Evolutionary conservation across 768 basidiomycete species (phyloP), one percentile per base, ranked within the genome.

Genomic region (Lepiota brunneoincarnata): DNA sequence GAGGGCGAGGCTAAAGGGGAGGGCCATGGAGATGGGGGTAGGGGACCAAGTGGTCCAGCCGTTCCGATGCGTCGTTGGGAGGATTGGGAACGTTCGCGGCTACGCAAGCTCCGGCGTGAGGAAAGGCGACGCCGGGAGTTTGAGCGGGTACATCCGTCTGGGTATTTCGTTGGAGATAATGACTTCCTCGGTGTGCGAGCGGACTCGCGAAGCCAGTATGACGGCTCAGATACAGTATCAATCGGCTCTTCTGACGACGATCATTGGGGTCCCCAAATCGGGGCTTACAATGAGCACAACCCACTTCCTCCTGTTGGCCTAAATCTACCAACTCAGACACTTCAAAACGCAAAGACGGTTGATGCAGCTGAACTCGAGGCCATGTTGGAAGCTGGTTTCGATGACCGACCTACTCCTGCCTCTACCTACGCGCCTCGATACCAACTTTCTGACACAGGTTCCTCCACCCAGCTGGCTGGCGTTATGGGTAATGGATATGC

Each of bases 51-150:
- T 49, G 82, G 80, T 4, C 69, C 77, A 39, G 82, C 81, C 0
- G 83, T 98, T n/a, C 93, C 97, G 0, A 72, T 98, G 66, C 84
- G 96, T n/a, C 81, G 96, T 46, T 99, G 97, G 97, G 97, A 98
- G 71, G 96, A 99, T 62, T 99, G 96, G 97, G 97, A 99, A 65
- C 84, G 94, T 20, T 96, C 93, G 21, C 81, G 97, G 40, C 76
- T 98, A 43, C 87, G 96, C 47, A 98, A 98, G 72, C 58, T 96
- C 28, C 84, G 82, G 57, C 85, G 97, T 1, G 95, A 97, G 63
- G 91, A 93, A 61, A 79, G 87, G 59, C 76, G 93, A 54, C 74
- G 87, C 54, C 77, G 76, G 63, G 93, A 98, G 6, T 80, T 97
- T 60, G 93, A 94, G 63, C 82, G 91, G 40, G 68, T 76, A 31